phyloP scores from a whole-genome alignment of 441 rosid genomes.

The Euphorbia neoarborescens region DNA sequence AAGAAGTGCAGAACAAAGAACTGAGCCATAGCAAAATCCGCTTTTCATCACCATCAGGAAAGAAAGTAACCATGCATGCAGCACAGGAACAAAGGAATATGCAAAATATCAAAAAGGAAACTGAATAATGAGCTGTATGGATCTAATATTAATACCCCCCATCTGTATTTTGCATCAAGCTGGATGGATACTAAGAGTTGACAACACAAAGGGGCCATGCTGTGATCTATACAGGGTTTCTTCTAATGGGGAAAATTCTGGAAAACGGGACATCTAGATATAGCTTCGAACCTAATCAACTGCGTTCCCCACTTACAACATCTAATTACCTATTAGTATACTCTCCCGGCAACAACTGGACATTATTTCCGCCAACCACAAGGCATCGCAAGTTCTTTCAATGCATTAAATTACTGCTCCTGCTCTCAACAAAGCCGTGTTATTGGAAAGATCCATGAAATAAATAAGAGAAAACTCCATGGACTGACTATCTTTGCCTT shows the following conservation, averaged over 20 bases:
- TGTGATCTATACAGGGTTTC: conserved; percentile 27
- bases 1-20: too few relatives aligned
- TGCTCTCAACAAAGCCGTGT: conserved; percentile 20
- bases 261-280: conserved; percentile 11
- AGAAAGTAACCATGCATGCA: background rate
- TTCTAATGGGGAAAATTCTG: conserved; percentile 14
- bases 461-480: conserved; percentile 1
- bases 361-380: background rate
- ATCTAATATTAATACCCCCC: conserved; percentile 15
- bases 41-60: background rate
- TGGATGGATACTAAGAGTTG: conserved; percentile 8
- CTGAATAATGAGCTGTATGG: background rate
- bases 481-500: conserved; percentile 4
- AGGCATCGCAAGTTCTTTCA: conserved; percentile 8
- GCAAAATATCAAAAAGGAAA: background rate
- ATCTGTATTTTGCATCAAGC: conserved; percentile 15
- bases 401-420: conserved; percentile 16
- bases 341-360: conserved; percentile 17
- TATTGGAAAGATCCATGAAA: conserved; percentile 13
- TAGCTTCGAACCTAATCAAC: conserved; percentile 15
- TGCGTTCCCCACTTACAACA: conserved; percentile 25
- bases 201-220: conserved; percentile 16
- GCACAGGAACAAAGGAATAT: background rate
- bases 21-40: too few relatives aligned
- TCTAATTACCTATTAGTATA: conserved; percentile 8